Conservation (phyloP, 179 eudicot species). For the Amaranthus tricolor region DNA sequence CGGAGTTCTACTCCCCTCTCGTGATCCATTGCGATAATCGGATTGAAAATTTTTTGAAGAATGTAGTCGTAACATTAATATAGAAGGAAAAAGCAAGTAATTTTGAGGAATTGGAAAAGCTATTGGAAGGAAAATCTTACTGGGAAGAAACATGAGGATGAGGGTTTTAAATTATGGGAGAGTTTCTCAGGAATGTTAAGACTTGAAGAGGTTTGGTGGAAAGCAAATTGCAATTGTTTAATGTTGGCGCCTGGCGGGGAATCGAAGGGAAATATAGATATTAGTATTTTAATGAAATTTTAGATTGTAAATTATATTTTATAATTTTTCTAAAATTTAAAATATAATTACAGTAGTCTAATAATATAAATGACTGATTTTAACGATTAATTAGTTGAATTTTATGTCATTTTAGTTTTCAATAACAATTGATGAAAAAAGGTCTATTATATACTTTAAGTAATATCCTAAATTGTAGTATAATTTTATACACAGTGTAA, state of each 20-base stretch:
- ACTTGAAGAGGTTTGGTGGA: not conserved
- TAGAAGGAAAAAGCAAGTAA: not conserved
- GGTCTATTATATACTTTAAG: too few species aligned
- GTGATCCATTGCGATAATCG: not conserved
- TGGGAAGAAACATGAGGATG: slow-evolving; percentile 2
- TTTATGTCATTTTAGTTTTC: too few species aligned
- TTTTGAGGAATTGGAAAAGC: slow-evolving; percentile 9
- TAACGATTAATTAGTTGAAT: too few species aligned
- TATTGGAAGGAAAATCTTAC: not conserved
- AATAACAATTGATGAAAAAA: too few species aligned
- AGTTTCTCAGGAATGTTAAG: not conserved
- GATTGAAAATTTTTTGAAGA: not conserved
- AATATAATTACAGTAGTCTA: too few species aligned
- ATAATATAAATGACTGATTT: too few species aligned
- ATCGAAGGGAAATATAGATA: not conserved
- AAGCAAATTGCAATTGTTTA: slow-evolving; percentile 13
- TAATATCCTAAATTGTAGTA: too few species aligned
- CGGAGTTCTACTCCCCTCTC: slow-evolving; percentile 1
- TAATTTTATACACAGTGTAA: too few species aligned
- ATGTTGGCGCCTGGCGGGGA: slow-evolving; percentile 20
- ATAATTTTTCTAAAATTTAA: too few species aligned
- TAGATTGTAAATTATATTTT: too few species aligned
- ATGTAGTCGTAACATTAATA: not conserved
- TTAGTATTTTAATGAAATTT: too few species aligned
- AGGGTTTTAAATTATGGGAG: not conserved